These are phyloP conservation scores for Metarhizium rileyi DNA, from an alignment of 2,329 filamentous ascomycete genomes.

Conservation along the genomic window DNA sequence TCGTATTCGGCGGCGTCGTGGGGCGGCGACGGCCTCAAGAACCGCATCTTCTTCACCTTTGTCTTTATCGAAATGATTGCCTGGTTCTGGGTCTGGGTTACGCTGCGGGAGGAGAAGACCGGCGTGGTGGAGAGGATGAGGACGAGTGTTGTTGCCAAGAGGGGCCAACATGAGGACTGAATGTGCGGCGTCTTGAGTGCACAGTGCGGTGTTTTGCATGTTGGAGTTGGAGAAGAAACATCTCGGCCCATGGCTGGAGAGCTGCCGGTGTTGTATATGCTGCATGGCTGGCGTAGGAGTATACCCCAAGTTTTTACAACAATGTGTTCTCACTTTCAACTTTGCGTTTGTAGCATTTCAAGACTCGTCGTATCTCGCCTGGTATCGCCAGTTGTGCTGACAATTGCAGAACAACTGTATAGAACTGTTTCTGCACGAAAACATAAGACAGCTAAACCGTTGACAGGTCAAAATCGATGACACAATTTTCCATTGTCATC, in stretches of 20 bases:
- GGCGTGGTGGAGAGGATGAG: conserved; percentile 30
- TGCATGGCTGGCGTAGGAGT: not conserved
- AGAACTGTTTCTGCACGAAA: too few species aligned
- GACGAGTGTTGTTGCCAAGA: conserved; percentile 10
- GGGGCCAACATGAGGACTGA: conserved; percentile 6
- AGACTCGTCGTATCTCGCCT: not conserved
- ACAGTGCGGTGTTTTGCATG: not conserved
- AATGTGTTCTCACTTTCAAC: not conserved
- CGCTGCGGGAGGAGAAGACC: conserved; percentile 54
- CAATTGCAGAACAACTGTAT: too few species aligned
- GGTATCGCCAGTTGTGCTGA: not conserved
- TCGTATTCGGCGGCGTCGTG: conserved; percentile 28
- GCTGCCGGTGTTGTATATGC: not conserved
- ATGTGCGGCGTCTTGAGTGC: not conserved
- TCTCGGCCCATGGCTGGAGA: not conserved
- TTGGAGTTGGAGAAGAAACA: too few species aligned
- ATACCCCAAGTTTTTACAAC: not conserved
- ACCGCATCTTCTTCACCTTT: conserved; percentile 76
- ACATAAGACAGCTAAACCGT: too few species aligned
- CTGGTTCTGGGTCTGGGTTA: conserved; percentile 82
- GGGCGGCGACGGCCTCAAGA: conserved; percentile 64
- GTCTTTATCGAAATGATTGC: conserved; percentile 72
- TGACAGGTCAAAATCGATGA: too few species aligned
- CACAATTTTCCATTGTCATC: conserved; percentile 1
- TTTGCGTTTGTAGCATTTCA: too few species aligned